A percentile compares a stretch with the other conserved stretches of the same genome.
Evolutionary conservation across 2,329 filamentous ascomycete species (phyloP).

Genomic region (Microsporum ferrugineum): DNA sequence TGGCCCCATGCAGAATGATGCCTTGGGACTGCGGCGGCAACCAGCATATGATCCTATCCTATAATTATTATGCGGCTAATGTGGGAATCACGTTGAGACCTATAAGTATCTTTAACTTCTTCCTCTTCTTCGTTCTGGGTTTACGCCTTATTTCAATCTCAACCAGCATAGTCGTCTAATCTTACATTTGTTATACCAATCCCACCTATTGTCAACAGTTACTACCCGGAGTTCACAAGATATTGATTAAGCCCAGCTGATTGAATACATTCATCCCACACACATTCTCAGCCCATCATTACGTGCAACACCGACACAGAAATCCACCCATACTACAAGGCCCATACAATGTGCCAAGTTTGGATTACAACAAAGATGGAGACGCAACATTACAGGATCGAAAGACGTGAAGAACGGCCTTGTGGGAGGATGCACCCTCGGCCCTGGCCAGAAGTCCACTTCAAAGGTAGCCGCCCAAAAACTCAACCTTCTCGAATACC

Average conservation of each 20-base stretch:
- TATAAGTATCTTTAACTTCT: neutral
- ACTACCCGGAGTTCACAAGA: neutral
- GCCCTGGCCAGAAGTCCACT: conserved; percentile 1
- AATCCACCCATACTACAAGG: neutral
- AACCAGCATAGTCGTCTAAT: neutral
- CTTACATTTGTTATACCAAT: neutral
- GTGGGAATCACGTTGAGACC: too few relatives aligned
- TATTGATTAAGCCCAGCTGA: too few relatives aligned
- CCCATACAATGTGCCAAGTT: neutral
- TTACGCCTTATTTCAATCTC: neutral
- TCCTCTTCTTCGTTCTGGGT: neutral
- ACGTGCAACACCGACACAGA: too few relatives aligned
- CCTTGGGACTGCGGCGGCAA: neutral
- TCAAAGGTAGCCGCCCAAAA: neutral
- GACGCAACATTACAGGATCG: neutral
- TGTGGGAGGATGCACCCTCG: neutral
- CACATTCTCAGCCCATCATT: too few relatives aligned
- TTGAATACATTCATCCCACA: neutral
- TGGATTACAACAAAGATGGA: neutral
- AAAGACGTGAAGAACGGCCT: neutral
- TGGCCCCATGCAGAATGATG: neutral
- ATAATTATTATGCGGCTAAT: neutral
- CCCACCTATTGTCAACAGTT: neutral
- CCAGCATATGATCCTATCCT: neutral
- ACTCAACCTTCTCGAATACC: neutral